phyloP scores from a whole-genome alignment of 129 eudicot genomes.

The Flaveria sonorensis region DNA sequence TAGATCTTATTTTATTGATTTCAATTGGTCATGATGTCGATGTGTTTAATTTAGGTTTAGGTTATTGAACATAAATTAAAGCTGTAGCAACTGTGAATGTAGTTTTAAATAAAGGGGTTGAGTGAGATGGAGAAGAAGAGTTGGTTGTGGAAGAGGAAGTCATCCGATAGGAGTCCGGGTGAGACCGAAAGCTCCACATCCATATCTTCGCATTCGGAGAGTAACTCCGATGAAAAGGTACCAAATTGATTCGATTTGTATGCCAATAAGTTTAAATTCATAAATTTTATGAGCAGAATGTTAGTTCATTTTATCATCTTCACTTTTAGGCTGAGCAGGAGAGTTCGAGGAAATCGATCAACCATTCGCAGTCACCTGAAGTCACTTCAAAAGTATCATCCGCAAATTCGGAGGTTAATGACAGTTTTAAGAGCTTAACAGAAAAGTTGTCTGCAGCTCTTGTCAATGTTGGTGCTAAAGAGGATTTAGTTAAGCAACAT shows the following conservation, averaged over 20 bases:
- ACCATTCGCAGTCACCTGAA: constrained; percentile 61
- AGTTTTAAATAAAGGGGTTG: background rate
- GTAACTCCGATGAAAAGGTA: constrained; percentile 86
- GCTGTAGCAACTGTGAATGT: constrained; percentile 23
- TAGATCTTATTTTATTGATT: constrained; percentile 7
- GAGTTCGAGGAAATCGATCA: constrained; percentile 46
- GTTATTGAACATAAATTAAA: background rate
- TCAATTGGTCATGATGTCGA: background rate
- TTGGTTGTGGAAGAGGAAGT: constrained; percentile 86
- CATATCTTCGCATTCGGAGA: constrained; percentile 82
- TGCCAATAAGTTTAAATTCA: background rate
- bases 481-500: constrained; percentile 86
- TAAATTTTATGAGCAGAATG: background rate
- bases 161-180: constrained; percentile 75
- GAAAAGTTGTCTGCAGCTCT: constrained; percentile 85
- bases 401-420: constrained; percentile 43
- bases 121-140: constrained; percentile 72
- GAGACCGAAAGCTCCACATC: constrained; percentile 90
- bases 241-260: background rate
- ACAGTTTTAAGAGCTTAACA: constrained; percentile 50
- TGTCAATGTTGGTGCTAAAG: constrained; percentile 82
- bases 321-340: constrained; percentile 46
- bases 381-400: constrained; percentile 49
- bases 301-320: constrained; percentile 9
- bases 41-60: background rate